Percentiles rank a stretch among this genome's conserved stretches.
Conservation (phyloP, 257 asterid genomes). For the Craterostigma plantagineum region DNA sequence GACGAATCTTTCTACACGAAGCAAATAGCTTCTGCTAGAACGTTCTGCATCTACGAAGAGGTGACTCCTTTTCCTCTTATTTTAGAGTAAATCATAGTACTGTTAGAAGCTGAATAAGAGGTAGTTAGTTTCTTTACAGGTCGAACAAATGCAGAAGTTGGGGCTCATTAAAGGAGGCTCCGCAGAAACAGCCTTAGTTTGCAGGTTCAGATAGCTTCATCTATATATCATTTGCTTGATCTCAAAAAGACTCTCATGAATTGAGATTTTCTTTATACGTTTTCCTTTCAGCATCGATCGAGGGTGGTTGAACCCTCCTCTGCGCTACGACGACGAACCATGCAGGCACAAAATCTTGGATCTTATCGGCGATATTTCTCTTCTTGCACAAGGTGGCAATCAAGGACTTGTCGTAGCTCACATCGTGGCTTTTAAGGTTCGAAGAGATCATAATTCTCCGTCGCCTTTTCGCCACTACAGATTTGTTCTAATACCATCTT, state of each 20-base stretch:
- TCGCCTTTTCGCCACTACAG: slow-evolving; percentile 1
- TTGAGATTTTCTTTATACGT: no score
- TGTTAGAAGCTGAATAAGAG: slow-evolving; percentile 6
- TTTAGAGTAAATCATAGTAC: not conserved
- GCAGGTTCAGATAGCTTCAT: slow-evolving; percentile 40
- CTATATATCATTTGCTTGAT: no score
- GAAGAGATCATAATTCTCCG: no score
- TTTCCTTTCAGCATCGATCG: slow-evolving; percentile 28
- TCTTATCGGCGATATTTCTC: slow-evolving; percentile 90
- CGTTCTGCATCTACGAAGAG: slow-evolving; percentile 87
- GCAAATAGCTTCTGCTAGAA: slow-evolving; percentile 68
- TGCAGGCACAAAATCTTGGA: slow-evolving; percentile 93
- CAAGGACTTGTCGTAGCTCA: slow-evolving; percentile 85
- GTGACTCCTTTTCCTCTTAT: slow-evolving; percentile 10
- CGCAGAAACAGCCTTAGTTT: slow-evolving; percentile 51
- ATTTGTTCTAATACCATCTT: not conserved
- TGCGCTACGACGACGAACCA: slow-evolving; percentile 63
- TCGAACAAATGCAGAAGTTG: slow-evolving; percentile 47
- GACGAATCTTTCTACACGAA: slow-evolving; percentile 32
- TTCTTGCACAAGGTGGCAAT: slow-evolving; percentile 64
- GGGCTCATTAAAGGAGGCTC: slow-evolving; percentile 87
- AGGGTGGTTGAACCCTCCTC: slow-evolving; percentile 93
- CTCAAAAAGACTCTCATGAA: no score
- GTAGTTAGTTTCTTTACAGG: slow-evolving; percentile 23
- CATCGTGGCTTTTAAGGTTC: slow-evolving; percentile 63